phyloP scores from a whole-genome alignment of 306 rosid genomes.

The Rubus parviflorus region DNA sequence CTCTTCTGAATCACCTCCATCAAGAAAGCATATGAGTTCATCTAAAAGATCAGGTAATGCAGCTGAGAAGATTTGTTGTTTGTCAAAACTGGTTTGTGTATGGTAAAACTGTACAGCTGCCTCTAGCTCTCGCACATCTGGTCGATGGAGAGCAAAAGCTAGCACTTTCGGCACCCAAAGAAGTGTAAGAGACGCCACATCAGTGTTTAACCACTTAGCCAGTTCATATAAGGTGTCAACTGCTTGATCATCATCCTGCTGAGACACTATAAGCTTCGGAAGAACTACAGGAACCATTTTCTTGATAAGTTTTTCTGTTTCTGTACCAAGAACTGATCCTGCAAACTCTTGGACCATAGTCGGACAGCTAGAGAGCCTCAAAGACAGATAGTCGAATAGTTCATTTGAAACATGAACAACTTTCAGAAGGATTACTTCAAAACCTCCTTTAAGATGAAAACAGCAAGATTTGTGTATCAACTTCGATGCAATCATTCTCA shows the following conservation, averaged over 20 bases:
- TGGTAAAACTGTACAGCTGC: conserved; percentile 84
- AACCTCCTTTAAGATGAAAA: conserved; percentile 75
- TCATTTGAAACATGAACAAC: conserved; percentile 69
- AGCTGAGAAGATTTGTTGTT: conserved; percentile 78
- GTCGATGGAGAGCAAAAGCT: conserved; percentile 79
- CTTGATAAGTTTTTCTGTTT: conserved; percentile 67
- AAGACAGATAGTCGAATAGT: conserved; percentile 73
- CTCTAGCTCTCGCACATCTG: conserved; percentile 57
- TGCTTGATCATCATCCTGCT: conserved; percentile 67
- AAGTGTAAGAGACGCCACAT: conserved; percentile 57
- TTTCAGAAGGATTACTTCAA: conserved; percentile 57
- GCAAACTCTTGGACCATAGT: conserved; percentile 82
- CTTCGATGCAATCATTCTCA: conserved; percentile 77
- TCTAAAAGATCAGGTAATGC: conserved; percentile 86
- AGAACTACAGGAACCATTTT: conserved; percentile 89
- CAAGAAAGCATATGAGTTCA: conserved; percentile 87
- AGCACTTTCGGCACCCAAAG: conserved; percentile 94
- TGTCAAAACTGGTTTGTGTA: conserved; percentile 59
- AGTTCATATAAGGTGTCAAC: conserved; percentile 65
- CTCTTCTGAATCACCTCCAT: conserved; percentile 72
- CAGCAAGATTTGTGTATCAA: conserved; percentile 69
- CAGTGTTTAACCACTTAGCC: conserved; percentile 71
- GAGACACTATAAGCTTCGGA: conserved; percentile 87
- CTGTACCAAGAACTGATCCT: conserved; percentile 79
- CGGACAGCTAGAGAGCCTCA: conserved; percentile 61